Conservation (phyloP, 106 monocot species). For the Apostasia ramifera region DNA sequence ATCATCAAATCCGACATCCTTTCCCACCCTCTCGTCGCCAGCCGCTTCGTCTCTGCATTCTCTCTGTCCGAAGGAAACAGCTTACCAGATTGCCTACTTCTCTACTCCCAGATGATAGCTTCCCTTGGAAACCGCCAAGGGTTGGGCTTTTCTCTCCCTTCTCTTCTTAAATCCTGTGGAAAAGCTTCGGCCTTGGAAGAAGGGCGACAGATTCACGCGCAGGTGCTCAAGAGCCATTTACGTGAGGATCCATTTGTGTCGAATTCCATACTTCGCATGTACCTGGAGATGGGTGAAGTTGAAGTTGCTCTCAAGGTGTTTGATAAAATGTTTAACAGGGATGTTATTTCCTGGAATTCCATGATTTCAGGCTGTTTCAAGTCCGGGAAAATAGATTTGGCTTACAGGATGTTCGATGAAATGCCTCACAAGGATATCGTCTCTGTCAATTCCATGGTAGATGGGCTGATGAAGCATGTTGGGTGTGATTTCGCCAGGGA, state of each 20-base stretch:
- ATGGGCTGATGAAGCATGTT: constrained; percentile 11
- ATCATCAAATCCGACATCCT: constrained; percentile 13
- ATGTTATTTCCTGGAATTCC: constrained; percentile 23
- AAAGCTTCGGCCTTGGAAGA: constrained; percentile 7
- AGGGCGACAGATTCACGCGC: constrained; percentile 15
- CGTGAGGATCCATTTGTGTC: constrained; percentile 8
- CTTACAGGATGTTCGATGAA: constrained; percentile 10
- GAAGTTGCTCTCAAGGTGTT: constrained; percentile 4
- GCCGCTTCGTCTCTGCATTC: background rate
- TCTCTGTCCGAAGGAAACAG: background rate
- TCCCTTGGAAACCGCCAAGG: background rate
- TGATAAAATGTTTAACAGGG: constrained; percentile 15
- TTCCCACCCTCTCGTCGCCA: constrained; percentile 2
- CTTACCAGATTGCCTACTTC: background rate
- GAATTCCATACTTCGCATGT: constrained; percentile 21
- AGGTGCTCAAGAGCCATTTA: constrained; percentile 13
- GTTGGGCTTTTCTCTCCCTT: constrained; percentile 16
- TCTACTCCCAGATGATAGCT: constrained; percentile 12
- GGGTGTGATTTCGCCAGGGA: constrained; percentile 2
- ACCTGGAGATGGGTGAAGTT: constrained; percentile 3
- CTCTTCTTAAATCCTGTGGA: constrained; percentile 19
- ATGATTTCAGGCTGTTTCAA: constrained; percentile 20
- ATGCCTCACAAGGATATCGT: constrained; percentile 22
- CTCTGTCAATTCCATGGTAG: constrained; percentile 16
- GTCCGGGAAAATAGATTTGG: constrained; percentile 1